These are phyloP conservation scores for Globisporangium uncinulatum DNA, from an alignment of 352 stramenopile species.

Conservation along the genomic window DNA sequence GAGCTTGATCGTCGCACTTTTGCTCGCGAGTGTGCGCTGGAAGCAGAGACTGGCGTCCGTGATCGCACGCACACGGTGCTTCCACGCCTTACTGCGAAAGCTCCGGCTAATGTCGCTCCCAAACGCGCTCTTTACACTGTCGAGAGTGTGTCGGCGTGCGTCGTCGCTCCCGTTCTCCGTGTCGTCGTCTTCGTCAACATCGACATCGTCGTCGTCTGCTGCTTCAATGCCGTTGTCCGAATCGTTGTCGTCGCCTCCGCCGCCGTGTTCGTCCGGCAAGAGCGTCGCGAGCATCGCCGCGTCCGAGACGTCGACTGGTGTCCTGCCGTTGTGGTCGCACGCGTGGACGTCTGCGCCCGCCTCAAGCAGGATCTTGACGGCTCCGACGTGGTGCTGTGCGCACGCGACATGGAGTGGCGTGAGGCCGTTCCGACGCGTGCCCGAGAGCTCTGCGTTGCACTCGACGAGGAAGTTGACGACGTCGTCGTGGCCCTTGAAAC, in stretches of 20 bases:
- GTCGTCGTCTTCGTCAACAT: slow-evolving; percentile 31
- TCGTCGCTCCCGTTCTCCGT: slow-evolving; percentile 26
- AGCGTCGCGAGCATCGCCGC: slow-evolving; percentile 38
- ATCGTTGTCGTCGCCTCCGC: slow-evolving; percentile 9
- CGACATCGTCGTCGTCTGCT: slow-evolving; percentile 13
- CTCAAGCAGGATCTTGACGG: slow-evolving; percentile 66
- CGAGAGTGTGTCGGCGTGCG: slow-evolving; percentile 11
- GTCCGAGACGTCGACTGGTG: slow-evolving; percentile 56
- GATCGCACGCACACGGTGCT: slow-evolving; percentile 45
- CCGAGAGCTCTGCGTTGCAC: slow-evolving; percentile 71
- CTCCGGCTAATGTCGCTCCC: slow-evolving; percentile 38
- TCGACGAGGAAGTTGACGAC: slow-evolving; percentile 77
- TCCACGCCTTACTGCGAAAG: slow-evolving; percentile 59
- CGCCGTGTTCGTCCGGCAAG: slow-evolving; percentile 36
- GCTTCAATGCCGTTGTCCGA: slow-evolving; percentile 22
- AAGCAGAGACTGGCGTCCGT: slow-evolving; percentile 44
- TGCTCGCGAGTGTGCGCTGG: slow-evolving; percentile 32
- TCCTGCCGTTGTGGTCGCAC: slow-evolving; percentile 49
- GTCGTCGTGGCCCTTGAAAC: slow-evolving; percentile 63
- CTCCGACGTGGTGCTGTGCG: slow-evolving; percentile 45
- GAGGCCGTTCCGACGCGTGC: slow-evolving; percentile 62
- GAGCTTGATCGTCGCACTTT: slow-evolving; percentile 32
- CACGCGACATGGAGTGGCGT: slow-evolving; percentile 70
- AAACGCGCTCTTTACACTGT: slow-evolving; percentile 38
- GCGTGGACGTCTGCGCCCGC: slow-evolving; percentile 63